Base-by-base conservation (phyloP, 2,329 filamentous ascomycete genomes). In the Xylariaceae sp. region DNA sequence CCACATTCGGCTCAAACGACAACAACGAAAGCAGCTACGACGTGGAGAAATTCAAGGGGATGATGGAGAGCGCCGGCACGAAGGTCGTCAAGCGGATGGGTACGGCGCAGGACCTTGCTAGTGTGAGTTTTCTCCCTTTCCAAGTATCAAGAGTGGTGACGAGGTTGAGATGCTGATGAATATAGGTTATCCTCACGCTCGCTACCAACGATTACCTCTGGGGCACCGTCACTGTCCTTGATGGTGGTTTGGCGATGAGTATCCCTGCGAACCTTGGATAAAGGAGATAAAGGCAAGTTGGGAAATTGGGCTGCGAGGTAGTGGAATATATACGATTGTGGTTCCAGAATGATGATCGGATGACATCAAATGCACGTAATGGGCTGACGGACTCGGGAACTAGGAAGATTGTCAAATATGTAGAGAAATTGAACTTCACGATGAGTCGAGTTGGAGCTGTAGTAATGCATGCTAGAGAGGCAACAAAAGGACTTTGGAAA, bases 121-220 rank as follows among this genome's bases (percentile, higher is more conserved):
- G 67, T 57, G 69, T 71, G 55, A 58, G 69, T 65, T 10, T 18
- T 18, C 17, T 18, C 6, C 3, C 23, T 23, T 10, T 13, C 37
- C 37, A 39, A 11, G 3, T 39, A 1, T 18, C 3, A 18, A 4
- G 11, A 4, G n/a, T 8, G 39, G 23, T 48, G 17, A 9, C 9
- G 35, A 15, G 17, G 17, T 30, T 30, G 23, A 30, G 23, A 30
- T 53, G 13, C 37, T 53, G 13, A 37, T 61, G 4, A 5, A 8
- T 23, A 8, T 51, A 71, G 69, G 60, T 55, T 8, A 23, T 70
- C 2, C 59, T 71, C 15, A 68, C 57, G 17, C 63, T 71, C 10
- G 70, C 58, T 10, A 68, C 67, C 0, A 71, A 71, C 37, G 69
- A 71, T 2, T 70, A 62, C 44, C 55, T 71, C 4, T 70, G 67